Conservation (phyloP, 2,329 filamentous ascomycete genomes). For the Ramichloridium luteum region DNA sequence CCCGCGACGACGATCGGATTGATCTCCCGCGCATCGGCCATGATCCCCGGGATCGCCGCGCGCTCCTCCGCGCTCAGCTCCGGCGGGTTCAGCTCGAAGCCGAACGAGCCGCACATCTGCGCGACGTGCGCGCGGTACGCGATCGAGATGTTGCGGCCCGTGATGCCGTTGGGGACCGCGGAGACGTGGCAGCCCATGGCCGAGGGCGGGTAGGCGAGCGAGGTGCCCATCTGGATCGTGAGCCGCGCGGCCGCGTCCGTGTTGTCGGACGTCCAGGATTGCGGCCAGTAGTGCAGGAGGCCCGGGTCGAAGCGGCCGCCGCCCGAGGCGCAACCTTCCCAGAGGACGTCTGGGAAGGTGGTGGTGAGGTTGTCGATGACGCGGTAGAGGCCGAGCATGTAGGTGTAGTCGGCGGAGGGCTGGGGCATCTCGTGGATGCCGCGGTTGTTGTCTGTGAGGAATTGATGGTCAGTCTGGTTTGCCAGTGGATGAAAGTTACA, state of each 20-base stretch:
- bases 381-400: constrained; percentile 52
- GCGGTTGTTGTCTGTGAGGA: constrained; percentile 47
- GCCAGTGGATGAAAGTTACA: too few relatives aligned
- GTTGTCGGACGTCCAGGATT: constrained; percentile 54
- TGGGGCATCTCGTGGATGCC: constrained; percentile 48
- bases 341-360: constrained; percentile 49
- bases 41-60: constrained; percentile 41
- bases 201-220: constrained; percentile 48
- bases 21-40: constrained; percentile 42
- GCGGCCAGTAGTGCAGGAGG: constrained; percentile 52
- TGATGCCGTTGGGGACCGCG: constrained; percentile 47
- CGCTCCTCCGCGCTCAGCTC: constrained; percentile 41
- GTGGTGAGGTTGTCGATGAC: constrained; percentile 49
- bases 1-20: constrained; percentile 49
- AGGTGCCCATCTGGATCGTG: constrained; percentile 52
- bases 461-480: constrained; percentile 1
- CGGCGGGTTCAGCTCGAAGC: constrained; percentile 49
- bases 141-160: constrained; percentile 43
- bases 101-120: constrained; percentile 57
- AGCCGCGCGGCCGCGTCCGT: constrained; percentile 51
- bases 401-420: constrained; percentile 43
- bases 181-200: constrained; percentile 56
- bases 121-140: constrained; percentile 53
- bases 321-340: constrained; percentile 54
- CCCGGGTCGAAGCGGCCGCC: constrained; percentile 54